Base-by-base conservation (phyloP, 2,329 filamentous ascomycete species). In the Fusarium nanum region DNA sequence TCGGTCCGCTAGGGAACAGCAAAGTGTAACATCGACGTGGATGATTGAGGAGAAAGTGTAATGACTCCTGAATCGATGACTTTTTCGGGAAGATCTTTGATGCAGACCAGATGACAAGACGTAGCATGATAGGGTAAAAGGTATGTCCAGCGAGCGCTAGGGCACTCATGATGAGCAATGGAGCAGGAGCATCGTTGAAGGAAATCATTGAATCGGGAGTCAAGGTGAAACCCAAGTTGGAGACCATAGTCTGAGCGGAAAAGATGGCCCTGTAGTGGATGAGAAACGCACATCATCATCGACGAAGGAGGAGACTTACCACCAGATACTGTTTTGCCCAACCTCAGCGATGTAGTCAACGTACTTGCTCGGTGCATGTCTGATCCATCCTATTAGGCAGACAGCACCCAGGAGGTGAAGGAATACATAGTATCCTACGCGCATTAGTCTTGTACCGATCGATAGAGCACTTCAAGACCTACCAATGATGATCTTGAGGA, bases 21-120 rank as follows among this genome's bases (percentile, higher is more conserved):
- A 88, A 83, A 6, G 87, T 90, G 72, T 88, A 91, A 70, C 88
- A 90, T 9, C 89, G 81, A 47, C 88, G 83, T 0, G 88, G 89
- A 74, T 91, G 87, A 54, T 90, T 84, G 13, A 91, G 83, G 1
- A 91, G 79, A 67, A 90, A 91, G 2, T 80, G 77, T 0, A 90
- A 77, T 0, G 85, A 76, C 37, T 85, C 83, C 3, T 78, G 77
- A 49, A 81, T 82, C 1, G 76, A 72, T 0, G 81, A 75, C 49
- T 78, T 58, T 7, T 79, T 75, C 0, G 85, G 83, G 1, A 81
- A 75, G 5, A 84, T 55, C 68, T 84, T 87, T 48, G 80, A 85
- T 71, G 86, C 82, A 9, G 76, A 76, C 88, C 88, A 91, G 40
- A 92, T 84, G 11, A 86, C 79, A 1, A 90, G 76, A 1, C 89